Evolutionary conservation across 495 filamentous ascomycete species (phyloP), one percentile per base, ranked within the genome.

Genomic region (Lasiosphaeriaceae sp.): DNA sequence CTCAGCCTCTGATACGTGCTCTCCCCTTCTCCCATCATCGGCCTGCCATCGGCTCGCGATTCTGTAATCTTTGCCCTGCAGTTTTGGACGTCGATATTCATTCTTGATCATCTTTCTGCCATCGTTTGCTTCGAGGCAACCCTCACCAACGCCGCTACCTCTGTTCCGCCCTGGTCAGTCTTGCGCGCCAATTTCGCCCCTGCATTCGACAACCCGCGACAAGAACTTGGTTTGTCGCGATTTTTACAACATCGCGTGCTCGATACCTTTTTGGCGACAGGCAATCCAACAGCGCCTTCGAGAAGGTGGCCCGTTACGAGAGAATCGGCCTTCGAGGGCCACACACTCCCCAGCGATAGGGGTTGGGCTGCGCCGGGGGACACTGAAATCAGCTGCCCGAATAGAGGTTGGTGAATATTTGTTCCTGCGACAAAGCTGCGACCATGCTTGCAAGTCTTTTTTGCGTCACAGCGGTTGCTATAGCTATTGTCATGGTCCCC

Each of bases 1-100:
- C 62, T 66, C 64, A 66, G 63, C 67, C 61, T 60, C 64, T 65
- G 68, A 63, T 65, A 66, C 65, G 64, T 63, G 66, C 56, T 65
- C 64, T 47, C 45, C 50, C 59, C 61, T 59, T 59, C 55, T 64
- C 60, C 55, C 62, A 57, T 64, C 63, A 61, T 64, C 66, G 62
- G 55, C 57, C 66, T 56, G 61, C 60, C 47, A 56, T 67, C 57
- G 23, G 53, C 50, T 56, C 45, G 59, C 64, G 44, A 54, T 50
- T 57, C 56, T 59, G 57, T 57, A 48, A 60, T 63, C 48, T 46
- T 52, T 59, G 66, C 45, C 48, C 50, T 51, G 20, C 52, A 50
- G 48, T 65, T 57, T 66, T 61, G 60, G 53, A 48, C 54, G 55
- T 57, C 20, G 51, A 43, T 60, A 60, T 60, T 58, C 49, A n/a